A percentile compares a stretch with the other conserved stretches of the same genome.
Conservation (phyloP, 331 rosid species). For the Ulmus americana region DNA sequence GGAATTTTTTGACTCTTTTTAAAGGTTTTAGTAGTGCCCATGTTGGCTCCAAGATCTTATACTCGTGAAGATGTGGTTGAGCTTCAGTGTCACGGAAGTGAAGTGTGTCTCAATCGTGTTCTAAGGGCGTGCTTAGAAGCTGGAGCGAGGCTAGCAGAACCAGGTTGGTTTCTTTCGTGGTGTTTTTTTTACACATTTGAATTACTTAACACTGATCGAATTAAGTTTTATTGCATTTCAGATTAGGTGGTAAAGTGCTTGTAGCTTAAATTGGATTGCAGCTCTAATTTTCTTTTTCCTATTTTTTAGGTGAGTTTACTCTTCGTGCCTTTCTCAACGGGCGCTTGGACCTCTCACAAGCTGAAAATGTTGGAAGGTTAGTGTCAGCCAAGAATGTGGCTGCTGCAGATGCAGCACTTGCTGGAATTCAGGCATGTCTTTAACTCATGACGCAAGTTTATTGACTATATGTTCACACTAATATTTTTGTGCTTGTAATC, state of each 20-base stretch:
- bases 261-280: background rate
- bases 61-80: constrained; percentile 95
- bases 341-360: constrained; percentile 85
- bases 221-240: background rate
- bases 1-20: background rate
- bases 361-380: constrained; percentile 71
- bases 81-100: constrained; percentile 91
- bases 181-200: background rate
- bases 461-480: background rate
- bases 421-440: constrained; percentile 70
- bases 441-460: constrained; percentile 1
- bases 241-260: background rate
- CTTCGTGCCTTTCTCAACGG: constrained; percentile 97
- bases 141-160: constrained; percentile 85
- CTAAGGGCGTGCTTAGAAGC: constrained; percentile 83
- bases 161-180: constrained; percentile 39
- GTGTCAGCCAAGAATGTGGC: constrained; percentile 71
- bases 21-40: constrained; percentile 70
- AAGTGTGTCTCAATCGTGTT: constrained; percentile 88
- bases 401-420: constrained; percentile 86
- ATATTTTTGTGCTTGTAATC: constrained; percentile 7
- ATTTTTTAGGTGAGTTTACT: constrained; percentile 73
- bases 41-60: constrained; percentile 92
- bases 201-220: background rate
- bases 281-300: constrained; percentile 1